Evolutionary conservation across 2,329 filamentous ascomycete species (phyloP).

Genomic region (Elsinoe perseae): DNA sequence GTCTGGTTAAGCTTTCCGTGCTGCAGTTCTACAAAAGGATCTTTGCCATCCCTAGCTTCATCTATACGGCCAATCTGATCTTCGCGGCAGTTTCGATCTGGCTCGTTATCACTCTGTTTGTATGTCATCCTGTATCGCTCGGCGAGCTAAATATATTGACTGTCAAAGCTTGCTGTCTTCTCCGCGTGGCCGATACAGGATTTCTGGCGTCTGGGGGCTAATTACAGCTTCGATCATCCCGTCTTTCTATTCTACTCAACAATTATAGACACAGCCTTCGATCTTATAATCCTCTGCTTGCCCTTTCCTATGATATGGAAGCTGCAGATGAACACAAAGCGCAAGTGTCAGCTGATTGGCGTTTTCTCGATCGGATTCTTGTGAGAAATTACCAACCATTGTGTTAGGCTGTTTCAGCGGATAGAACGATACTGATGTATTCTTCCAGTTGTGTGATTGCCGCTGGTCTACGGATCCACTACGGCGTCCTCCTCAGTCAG

Average conservation of each 20-base stretch:
- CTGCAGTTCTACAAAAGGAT: not conserved
- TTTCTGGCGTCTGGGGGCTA: not conserved
- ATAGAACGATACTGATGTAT: not conserved
- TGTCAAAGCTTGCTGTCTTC: not conserved
- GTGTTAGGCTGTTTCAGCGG: not conserved
- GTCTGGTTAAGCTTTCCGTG: not conserved
- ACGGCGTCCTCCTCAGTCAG: not conserved
- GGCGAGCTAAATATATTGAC: not conserved
- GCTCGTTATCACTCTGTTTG: not conserved
- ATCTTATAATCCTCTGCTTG: not conserved
- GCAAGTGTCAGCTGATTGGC: not conserved
- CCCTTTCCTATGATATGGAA: not conserved
- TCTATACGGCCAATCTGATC: not conserved
- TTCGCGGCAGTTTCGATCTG: not conserved
- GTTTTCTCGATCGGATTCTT: not conserved
- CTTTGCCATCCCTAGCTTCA: not conserved
- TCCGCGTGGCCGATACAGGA: not conserved
- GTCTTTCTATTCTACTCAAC: not conserved
- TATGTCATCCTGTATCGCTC: not conserved
- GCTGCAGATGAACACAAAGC: not conserved
- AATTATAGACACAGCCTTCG: not conserved
- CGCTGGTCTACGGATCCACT: not conserved
- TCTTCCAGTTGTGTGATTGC: not conserved
- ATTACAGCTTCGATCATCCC: not conserved
- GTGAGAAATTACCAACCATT: not conserved